Conservation (phyloP, 352 stramenopile genomes). For the Phytophthora citrophthora region DNA sequence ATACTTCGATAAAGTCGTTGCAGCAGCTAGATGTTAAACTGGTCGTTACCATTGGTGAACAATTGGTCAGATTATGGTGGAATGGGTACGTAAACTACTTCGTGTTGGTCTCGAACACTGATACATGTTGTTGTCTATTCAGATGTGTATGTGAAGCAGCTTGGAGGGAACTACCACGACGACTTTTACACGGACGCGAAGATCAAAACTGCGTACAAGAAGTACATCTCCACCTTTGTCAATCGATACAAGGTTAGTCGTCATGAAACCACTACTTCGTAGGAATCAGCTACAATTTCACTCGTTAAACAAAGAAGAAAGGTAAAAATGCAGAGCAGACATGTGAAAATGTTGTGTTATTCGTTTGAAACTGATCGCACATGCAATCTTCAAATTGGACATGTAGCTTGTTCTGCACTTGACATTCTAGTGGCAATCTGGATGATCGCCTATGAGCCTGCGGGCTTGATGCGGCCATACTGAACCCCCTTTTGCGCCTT, state of each 20-base stretch:
- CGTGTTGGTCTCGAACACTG: neutral
- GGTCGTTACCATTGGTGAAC: conserved; percentile 43
- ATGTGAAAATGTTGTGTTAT: neutral
- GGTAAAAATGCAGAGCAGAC: no score
- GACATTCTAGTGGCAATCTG: neutral
- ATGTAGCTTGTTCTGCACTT: neutral
- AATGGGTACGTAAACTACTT: conserved; percentile 20
- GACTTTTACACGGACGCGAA: conserved; percentile 39
- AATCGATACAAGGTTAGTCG: conserved; percentile 11
- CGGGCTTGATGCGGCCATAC: no score
- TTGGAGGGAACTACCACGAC: conserved; percentile 38
- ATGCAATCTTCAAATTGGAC: neutral
- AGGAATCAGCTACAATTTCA: no score
- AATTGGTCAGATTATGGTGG: conserved; percentile 46
- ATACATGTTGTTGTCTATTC: neutral
- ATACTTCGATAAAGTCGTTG: conserved; percentile 39
- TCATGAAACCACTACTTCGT: neutral
- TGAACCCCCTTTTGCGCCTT: neutral
- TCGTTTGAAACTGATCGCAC: neutral
- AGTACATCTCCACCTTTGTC: conserved; percentile 31
- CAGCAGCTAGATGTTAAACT: conserved; percentile 40
- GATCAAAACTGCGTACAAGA: conserved; percentile 40
- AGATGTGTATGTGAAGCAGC: conserved; percentile 31
- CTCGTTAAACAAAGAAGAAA: no score
- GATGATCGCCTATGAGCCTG: no score